These are phyloP conservation scores for Exophiala oligosperma DNA, from an alignment of 2,329 filamentous ascomycete genomes.

Conservation along the genomic window DNA sequence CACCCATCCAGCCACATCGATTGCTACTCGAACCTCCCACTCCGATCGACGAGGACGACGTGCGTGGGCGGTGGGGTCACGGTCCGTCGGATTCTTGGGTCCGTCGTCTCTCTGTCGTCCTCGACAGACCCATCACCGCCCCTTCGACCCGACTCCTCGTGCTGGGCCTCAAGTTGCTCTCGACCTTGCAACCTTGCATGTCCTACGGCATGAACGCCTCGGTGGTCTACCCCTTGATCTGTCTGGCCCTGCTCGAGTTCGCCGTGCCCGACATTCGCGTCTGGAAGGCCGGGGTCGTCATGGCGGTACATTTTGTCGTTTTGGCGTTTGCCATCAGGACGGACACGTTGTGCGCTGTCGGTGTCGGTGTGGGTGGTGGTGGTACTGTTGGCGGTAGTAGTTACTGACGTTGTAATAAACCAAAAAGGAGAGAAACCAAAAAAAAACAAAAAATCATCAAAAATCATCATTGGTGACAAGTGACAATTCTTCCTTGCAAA, in stretches of 20 bases:
- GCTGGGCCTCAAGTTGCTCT: conserved; percentile 25
- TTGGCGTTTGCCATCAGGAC: conserved; percentile 18
- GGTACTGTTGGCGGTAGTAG: no score
- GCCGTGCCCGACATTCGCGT: conserved; percentile 15
- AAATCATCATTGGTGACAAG: no score
- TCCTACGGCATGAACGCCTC: conserved; percentile 22
- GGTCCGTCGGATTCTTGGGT: background rate
- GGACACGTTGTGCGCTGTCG: conserved; percentile 12
- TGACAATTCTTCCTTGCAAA: no score
- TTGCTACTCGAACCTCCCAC: conserved; percentile 21
- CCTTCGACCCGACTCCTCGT: conserved; percentile 15
- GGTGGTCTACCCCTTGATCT: conserved; percentile 26
- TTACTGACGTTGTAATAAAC: no score
- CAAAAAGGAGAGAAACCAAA: no score
- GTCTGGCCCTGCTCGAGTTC: conserved; percentile 24
- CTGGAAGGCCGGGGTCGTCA: conserved; percentile 21
- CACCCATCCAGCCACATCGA: conserved; percentile 4
- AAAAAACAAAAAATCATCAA: no score
- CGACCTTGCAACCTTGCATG: conserved; percentile 27
- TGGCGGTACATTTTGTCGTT: conserved; percentile 17
- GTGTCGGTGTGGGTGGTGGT: no score
- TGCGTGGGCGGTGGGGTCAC: background rate
- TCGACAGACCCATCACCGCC: conserved; percentile 13
- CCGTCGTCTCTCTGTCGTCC: background rate
- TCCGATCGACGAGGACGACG: no score